phyloP scores from a whole-genome alignment of 1,284 basidiomycete genomes.

The Ceratobasidium sp. region DNA sequence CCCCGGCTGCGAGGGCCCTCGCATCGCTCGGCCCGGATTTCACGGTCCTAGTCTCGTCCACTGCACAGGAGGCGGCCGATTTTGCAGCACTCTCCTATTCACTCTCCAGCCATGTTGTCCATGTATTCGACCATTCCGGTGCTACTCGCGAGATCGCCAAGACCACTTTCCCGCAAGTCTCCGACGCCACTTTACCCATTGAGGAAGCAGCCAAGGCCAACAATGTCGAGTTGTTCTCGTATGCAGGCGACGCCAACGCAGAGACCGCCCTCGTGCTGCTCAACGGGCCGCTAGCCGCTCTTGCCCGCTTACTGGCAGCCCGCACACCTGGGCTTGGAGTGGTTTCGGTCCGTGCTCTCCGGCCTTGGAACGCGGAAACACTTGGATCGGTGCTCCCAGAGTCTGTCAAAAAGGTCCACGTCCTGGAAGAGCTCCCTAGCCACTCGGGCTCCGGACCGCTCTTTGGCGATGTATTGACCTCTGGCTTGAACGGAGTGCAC shows the following conservation, averaged over 20 bases:
- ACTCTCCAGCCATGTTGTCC: constrained; percentile 74
- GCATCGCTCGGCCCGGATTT: constrained; percentile 74
- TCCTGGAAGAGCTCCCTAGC: constrained; percentile 80
- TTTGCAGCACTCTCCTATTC: constrained; percentile 77
- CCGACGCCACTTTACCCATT: constrained; percentile 57
- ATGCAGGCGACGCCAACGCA: constrained; percentile 71
- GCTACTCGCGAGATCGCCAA: constrained; percentile 68
- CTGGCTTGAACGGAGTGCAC: constrained; percentile 57
- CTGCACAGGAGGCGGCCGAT: constrained; percentile 81
- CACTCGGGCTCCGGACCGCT: constrained; percentile 72
- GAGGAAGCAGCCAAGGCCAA: constrained; percentile 64
- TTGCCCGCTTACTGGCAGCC: constrained; percentile 65
- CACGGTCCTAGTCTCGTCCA: constrained; percentile 83
- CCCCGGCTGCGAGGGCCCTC: constrained; percentile 72
- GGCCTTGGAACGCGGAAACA: constrained; percentile 77
- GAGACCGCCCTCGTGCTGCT: constrained; percentile 70
- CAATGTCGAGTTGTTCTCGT: constrained; percentile 76
- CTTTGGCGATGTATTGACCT: constrained; percentile 78
- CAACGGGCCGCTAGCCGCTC: constrained; percentile 76
- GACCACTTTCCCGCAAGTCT: constrained; percentile 61
- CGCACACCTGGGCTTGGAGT: constrained; percentile 67
- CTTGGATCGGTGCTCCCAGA: constrained; percentile 70
- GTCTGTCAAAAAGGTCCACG: constrained; percentile 69
- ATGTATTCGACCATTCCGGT: constrained; percentile 82
- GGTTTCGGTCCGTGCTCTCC: constrained; percentile 77